Conservation (phyloP, 257 asterid species). For the Thymus mandschuricus region DNA sequence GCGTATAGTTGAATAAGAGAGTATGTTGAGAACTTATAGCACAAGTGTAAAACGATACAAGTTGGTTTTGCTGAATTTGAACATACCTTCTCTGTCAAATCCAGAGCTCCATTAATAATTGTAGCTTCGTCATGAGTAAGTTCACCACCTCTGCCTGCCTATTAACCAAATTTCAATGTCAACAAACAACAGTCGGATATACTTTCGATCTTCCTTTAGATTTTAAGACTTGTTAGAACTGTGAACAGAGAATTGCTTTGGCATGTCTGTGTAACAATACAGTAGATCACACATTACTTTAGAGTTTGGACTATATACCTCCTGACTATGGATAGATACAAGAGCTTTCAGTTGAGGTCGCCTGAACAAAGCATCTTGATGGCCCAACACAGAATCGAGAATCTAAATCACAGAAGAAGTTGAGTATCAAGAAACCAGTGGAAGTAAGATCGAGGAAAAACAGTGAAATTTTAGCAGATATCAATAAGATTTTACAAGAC, state of each 20-base stretch:
- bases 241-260: background rate
- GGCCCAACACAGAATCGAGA: conserved; percentile 88
- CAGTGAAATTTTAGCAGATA: background rate
- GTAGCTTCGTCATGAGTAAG: conserved; percentile 93
- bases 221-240: background rate
- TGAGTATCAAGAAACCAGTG: background rate
- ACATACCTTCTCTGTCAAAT: conserved; percentile 90
- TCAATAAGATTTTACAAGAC: background rate
- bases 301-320: conserved; percentile 50
- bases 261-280: background rate
- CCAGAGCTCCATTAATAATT: conserved; percentile 94
- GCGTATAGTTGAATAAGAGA: background rate
- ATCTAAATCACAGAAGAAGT: conserved; percentile 43
- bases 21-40: background rate
- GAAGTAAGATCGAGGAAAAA: conserved; percentile 11
- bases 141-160: conserved; percentile 99
- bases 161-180: conserved; percentile 17
- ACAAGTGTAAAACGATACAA: background rate
- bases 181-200: background rate
- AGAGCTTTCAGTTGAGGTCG: conserved; percentile 97
- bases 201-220: background rate
- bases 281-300: conserved; percentile 13
- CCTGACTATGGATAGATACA: conserved; percentile 90
- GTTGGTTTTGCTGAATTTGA: conserved; percentile 6
- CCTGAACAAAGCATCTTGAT: conserved; percentile 77